phyloP scores from a whole-genome alignment of 2,329 filamentous ascomycete species.

The Fusarium xylarioides region DNA sequence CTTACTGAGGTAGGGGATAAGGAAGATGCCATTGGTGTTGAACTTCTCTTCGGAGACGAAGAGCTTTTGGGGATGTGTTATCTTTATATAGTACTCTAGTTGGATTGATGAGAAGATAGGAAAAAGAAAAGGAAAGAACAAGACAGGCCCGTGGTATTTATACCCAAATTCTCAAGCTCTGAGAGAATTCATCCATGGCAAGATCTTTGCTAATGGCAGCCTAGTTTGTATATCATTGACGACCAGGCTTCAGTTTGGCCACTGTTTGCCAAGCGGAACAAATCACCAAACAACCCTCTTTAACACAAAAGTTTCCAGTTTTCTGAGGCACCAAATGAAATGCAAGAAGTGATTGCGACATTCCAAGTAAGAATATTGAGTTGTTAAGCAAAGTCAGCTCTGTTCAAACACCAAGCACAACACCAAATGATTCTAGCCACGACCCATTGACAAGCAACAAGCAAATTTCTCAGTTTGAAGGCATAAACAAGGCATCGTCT shows the following conservation, averaged over 20 bases:
- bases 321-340: not conserved
- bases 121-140: no score
- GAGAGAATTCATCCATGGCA: not conserved
- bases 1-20: rapidly evolving
- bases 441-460: not conserved
- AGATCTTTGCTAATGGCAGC: not conserved
- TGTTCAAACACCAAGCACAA: not conserved
- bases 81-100: not conserved
- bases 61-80: not conserved
- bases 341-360: not conserved
- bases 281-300: not conserved
- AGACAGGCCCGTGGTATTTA: not conserved
- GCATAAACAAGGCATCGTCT: rapidly evolving
- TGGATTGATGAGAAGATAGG: not conserved
- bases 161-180: no score
- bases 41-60: not conserved
- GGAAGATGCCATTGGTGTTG: not conserved
- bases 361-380: not conserved
- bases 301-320: not conserved
- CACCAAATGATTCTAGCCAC: rapidly evolving
- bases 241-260: not conserved
- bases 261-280: not conserved
- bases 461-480: not conserved
- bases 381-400: not conserved
- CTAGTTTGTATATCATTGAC: not conserved